A percentile compares a stretch with the other conserved stretches of the same genome.
These are phyloP conservation scores for Colletotrichum truncatum DNA, from an alignment of 2,329 filamentous ascomycete species.

Conservation along the genomic window DNA sequence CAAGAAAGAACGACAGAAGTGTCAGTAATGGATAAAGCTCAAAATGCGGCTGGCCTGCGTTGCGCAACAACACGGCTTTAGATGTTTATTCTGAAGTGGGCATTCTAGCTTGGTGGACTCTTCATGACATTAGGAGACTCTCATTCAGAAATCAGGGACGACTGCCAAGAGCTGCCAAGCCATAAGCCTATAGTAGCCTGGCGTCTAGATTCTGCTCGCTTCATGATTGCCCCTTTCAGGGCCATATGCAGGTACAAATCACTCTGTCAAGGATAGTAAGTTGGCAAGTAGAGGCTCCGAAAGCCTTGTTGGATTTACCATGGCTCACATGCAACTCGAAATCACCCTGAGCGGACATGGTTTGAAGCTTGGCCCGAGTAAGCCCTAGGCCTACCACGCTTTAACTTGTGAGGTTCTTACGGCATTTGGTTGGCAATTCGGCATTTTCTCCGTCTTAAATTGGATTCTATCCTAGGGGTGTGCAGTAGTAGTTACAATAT, in stretches of 20 bases:
- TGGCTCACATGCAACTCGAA: background rate
- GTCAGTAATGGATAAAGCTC: background rate
- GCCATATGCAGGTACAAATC: background rate
- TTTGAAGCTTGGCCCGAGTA: background rate
- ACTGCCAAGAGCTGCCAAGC: background rate
- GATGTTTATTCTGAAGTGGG: background rate
- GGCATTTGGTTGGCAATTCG: background rate
- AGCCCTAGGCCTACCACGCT: background rate
- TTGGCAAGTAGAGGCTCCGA: background rate
- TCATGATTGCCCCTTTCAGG: background rate
- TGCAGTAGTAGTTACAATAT: background rate
- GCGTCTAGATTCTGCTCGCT: background rate
- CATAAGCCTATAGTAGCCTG: background rate
- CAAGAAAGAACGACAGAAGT: background rate
- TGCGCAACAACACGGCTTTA: background rate
- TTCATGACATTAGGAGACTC: no score
- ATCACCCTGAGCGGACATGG: background rate
- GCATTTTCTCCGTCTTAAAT: background rate
- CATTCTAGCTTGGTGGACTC: no score
- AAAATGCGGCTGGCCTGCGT: background rate
- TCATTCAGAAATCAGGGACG: no score
- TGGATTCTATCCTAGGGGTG: background rate
- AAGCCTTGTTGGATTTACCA: background rate
- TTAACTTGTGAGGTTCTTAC: background rate
- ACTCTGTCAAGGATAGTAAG: background rate